Evolutionary conservation across 306 rosid genomes (phyloP).

Genomic region (Trichosanthes truncata): DNA sequence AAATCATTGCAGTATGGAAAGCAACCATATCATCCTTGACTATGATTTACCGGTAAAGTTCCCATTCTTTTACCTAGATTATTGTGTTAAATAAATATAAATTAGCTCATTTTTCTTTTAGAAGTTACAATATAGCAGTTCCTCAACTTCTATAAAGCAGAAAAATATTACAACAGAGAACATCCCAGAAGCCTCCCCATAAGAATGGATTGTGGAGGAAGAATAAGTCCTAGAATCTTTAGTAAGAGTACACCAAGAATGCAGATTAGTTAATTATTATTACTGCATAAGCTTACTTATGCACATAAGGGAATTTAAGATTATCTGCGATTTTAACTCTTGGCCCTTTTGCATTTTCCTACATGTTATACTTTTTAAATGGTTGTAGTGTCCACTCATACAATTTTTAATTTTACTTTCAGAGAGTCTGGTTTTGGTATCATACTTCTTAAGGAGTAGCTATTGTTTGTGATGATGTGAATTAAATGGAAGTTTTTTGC

Average conservation of each 20-base stretch:
- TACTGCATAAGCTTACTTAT: neutral
- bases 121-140: neutral
- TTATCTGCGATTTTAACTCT: neutral
- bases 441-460: neutral
- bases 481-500: neutral
- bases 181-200: neutral
- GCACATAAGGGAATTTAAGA: neutral
- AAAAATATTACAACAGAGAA: neutral
- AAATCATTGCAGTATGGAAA: constrained; percentile 53
- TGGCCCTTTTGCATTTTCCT: neutral
- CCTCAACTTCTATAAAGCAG: neutral
- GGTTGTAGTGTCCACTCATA: neutral
- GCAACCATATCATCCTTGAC: constrained; percentile 44
- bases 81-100: neutral
- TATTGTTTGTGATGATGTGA: neutral
- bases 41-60: constrained; percentile 69
- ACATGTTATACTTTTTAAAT: neutral
- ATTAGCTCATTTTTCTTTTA: neutral
- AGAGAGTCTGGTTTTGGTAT: neutral
- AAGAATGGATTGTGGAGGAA: neutral
- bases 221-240: neutral
- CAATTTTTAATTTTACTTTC: neutral
- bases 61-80: neutral
- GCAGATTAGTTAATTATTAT: neutral
- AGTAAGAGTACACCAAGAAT: neutral